These are phyloP conservation scores for Microsporum audouinii DNA, from an alignment of 2,329 filamentous ascomycete species.

Conservation along the genomic window DNA sequence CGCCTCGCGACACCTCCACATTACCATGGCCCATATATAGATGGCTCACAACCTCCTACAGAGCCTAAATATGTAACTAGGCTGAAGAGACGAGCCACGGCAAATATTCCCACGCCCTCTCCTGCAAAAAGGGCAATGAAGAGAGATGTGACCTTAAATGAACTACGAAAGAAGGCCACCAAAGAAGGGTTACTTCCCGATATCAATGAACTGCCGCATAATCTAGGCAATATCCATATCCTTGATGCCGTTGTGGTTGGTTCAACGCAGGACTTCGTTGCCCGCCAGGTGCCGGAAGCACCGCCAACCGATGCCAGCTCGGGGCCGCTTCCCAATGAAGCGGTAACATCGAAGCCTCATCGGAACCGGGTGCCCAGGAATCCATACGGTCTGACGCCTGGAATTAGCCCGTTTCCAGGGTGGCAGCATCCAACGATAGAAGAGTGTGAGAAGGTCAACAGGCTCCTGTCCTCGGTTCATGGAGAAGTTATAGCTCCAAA, in stretches of 20 bases:
- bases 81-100: neutral
- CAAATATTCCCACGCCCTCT: neutral
- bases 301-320: neutral
- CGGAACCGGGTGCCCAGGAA: constrained; percentile 9
- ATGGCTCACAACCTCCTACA: neutral
- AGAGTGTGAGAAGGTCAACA: constrained; percentile 58
- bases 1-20: neutral
- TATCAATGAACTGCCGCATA: constrained; percentile 18
- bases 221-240: constrained; percentile 14
- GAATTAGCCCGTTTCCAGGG: constrained; percentile 54
- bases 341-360: neutral
- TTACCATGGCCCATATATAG: neutral
- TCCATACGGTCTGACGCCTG: constrained; percentile 45
- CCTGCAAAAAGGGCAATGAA: neutral
- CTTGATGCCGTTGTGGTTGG: neutral
- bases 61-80: neutral
- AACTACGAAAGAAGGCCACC: neutral
- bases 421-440: constrained; percentile 53
- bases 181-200: neutral
- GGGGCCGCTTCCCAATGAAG: neutral
- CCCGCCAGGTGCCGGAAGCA: no score
- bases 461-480: constrained; percentile 54
- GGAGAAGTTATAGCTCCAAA: constrained; percentile 53
- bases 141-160: neutral
- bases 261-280: neutral